Evolutionary conservation across 345 rosid species (phyloP).

Genomic region (Reutealis trisperma): DNA sequence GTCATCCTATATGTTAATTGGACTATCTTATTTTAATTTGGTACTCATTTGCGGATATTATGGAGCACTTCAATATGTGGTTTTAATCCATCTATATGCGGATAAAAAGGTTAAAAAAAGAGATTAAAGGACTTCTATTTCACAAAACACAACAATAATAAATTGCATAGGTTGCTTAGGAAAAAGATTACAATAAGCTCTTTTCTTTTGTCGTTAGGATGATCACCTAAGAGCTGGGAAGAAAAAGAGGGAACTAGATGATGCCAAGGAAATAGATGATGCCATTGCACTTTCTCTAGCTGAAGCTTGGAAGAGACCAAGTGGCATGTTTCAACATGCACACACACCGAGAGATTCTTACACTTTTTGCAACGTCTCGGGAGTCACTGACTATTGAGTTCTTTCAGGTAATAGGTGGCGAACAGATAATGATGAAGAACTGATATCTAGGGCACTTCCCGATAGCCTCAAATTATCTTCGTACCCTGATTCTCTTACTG

Average conservation of each 20-base stretch:
- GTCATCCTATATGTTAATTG: no score
- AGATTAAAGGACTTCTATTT: no score
- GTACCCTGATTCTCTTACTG: conserved; percentile 46
- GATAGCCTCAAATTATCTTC: conserved; percentile 35
- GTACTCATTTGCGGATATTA: no score
- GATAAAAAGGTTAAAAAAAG: neutral
- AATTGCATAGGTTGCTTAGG: neutral
- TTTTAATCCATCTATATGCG: neutral
- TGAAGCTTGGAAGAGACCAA: conserved; percentile 61
- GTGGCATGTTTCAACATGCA: conserved; percentile 25
- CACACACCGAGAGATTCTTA: neutral
- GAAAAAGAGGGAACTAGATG: conserved; percentile 34
- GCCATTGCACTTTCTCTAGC: conserved; percentile 63
- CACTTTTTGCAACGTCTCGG: neutral
- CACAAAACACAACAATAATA: neutral
- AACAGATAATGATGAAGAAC: conserved; percentile 42
- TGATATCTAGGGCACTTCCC: conserved; percentile 42
- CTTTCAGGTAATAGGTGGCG: conserved; percentile 56
- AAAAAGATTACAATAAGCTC: neutral
- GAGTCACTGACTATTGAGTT: no score
- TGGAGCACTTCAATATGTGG: no score
- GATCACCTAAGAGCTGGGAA: conserved; percentile 54
- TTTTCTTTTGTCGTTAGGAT: conserved; percentile 42
- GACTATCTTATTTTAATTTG: no score
- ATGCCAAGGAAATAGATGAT: conserved; percentile 54